Conservation (phyloP, 441 rosid species). For the Theobroma grandiflorum region DNA sequence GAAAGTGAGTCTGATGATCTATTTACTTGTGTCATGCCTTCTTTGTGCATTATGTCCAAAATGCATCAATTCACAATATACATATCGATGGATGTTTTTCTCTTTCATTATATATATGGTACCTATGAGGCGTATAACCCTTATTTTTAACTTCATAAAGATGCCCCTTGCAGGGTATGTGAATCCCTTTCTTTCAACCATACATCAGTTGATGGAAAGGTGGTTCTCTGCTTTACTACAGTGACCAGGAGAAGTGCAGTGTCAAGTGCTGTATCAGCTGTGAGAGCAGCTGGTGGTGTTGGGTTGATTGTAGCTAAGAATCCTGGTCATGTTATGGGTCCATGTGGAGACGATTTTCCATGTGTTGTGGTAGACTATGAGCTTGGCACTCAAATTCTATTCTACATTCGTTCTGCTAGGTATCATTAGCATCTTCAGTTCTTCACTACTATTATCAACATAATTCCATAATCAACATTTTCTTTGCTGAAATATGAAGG, state of each 20-base stretch:
- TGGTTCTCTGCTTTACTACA: conserved; percentile 49
- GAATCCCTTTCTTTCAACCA: conserved; percentile 40
- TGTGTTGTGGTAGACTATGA: conserved; percentile 49
- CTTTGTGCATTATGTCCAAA: not conserved
- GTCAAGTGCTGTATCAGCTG: conserved; percentile 34
- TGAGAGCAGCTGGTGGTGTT: conserved; percentile 45
- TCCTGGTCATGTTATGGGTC: conserved; percentile 39
- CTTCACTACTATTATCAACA: conserved; percentile 24
- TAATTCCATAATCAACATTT: not conserved
- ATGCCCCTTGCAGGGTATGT: conserved; percentile 38
- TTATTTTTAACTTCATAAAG: not conserved
- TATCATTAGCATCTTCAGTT: conserved; percentile 59
- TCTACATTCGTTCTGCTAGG: conserved; percentile 61
- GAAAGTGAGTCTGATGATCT: not conserved
- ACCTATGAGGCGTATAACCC: too few relatives aligned
- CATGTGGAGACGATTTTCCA: conserved; percentile 37
- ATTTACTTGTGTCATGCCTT: not conserved
- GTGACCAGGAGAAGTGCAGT: conserved; percentile 26
- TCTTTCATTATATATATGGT: too few relatives aligned
- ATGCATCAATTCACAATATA: not conserved
- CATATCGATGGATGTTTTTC: not conserved
- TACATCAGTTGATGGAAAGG: conserved; percentile 42
- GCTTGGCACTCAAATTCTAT: conserved; percentile 47
- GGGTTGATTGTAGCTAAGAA: conserved; percentile 48
- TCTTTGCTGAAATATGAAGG: conserved; percentile 32